Percentiles rank a stretch among this genome's conserved stretches.
These are phyloP conservation scores for Perkinsus chesapeaki DNA, from an alignment of 169 alveolate genomes.

Conservation along the genomic window DNA sequence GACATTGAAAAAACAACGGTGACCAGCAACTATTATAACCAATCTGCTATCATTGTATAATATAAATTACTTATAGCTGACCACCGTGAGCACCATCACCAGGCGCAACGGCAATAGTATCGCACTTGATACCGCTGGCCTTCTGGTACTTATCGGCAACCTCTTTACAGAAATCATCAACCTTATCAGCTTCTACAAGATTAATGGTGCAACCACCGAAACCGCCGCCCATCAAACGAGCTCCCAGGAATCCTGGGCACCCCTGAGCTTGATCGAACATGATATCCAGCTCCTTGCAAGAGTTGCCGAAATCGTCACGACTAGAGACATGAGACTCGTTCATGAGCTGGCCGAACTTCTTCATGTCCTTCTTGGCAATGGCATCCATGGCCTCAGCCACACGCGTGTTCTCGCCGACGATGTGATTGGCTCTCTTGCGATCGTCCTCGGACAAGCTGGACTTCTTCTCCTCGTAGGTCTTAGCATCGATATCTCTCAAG, in stretches of 20 bases:
- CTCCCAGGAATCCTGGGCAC: conserved; percentile 6
- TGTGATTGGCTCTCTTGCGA: neutral
- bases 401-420: neutral
- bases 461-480: neutral
- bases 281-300: conserved; percentile 6
- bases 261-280: neutral
- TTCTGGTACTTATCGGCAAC: neutral
- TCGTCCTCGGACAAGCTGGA: neutral
- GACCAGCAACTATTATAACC: neutral
- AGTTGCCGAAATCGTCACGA: neutral
- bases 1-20: neutral
- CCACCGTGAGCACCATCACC: neutral
- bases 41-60: neutral
- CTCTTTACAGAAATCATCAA: neutral
- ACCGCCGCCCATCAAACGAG: conserved; percentile 13
- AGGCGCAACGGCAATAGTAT: neutral
- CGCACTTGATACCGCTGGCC: neutral
- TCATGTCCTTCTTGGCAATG: neutral
- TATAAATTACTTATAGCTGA: neutral
- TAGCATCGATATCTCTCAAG: neutral
- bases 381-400: neutral
- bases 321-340: neutral
- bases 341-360: conserved; percentile 9
- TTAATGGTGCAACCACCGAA: conserved; percentile 15
- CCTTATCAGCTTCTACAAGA: neutral